These are phyloP conservation scores for Curvularia hawaiiensis DNA, from an alignment of 2,329 filamentous ascomycete genomes.

Conservation along the genomic window DNA sequence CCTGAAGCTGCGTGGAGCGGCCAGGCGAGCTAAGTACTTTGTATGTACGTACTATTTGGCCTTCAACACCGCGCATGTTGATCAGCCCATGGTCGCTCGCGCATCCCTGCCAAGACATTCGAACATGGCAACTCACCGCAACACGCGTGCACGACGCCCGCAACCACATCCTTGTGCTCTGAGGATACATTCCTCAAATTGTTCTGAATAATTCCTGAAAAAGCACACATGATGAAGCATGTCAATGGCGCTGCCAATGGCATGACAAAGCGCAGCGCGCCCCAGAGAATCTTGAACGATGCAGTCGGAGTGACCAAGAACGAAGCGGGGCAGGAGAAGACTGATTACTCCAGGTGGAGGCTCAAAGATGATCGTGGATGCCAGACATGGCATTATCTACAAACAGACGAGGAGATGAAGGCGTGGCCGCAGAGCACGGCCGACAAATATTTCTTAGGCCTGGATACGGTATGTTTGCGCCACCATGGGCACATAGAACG, in stretches of 20 bases:
- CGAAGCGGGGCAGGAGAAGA: conserved; percentile 53
- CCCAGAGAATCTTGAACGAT: conserved; percentile 17
- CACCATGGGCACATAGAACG: background rate
- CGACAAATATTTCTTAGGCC: conserved; percentile 87
- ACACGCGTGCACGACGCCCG: conserved; percentile 3
- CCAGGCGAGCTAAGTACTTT: too few relatives aligned
- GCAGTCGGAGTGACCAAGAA: conserved; percentile 20
- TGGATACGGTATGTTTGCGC: conserved; percentile 68
- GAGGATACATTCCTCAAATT: conserved; percentile 1
- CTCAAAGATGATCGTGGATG: conserved; percentile 80
- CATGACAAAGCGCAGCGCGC: conserved; percentile 22
- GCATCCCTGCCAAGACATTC: conserved; percentile 30
- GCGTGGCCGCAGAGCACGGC: conserved; percentile 84
- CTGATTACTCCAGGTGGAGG: conserved; percentile 84
- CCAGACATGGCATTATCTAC: conserved; percentile 93
- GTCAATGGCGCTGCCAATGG: conserved; percentile 34
- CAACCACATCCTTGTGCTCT: conserved; percentile 11
- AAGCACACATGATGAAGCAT: conserved; percentile 22
- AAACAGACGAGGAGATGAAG: conserved; percentile 70
- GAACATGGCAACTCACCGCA: conserved; percentile 10
- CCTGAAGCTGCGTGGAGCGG: background rate
- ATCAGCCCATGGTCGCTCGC: background rate
- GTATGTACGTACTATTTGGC: background rate
- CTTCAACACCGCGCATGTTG: background rate
- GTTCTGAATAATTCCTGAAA: background rate